Conservation (phyloP, 768 basidiomycete species). For the Pholiota microspora region DNA sequence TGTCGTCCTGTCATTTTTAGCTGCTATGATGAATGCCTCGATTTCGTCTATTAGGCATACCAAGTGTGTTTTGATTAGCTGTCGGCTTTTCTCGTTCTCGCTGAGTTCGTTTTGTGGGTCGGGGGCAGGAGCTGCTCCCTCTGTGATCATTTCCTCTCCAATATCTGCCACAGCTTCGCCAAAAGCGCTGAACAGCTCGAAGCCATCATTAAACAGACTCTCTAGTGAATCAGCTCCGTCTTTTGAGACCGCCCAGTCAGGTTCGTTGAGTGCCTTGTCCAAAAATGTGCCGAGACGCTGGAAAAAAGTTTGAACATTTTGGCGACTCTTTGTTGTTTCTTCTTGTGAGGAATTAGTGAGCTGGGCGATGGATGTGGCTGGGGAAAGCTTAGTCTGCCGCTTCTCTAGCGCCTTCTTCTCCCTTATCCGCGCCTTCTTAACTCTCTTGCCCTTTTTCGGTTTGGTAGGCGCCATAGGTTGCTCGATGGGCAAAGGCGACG, state of each 20-base stretch:
- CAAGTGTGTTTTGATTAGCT: conserved; percentile 16
- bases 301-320: conserved; percentile 17
- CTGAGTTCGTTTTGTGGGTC: background rate
- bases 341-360: background rate
- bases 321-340: background rate
- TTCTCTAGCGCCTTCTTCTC: conserved; percentile 10
- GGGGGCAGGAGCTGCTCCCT: background rate
- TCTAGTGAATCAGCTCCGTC: conserved; percentile 18
- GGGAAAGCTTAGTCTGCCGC: background rate
- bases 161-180: conserved; percentile 18
- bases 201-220: conserved; percentile 19
- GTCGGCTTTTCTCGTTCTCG: conserved; percentile 8
- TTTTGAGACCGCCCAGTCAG: conserved; percentile 21
- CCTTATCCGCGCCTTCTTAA: conserved; percentile 14
- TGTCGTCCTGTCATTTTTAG: conserved; percentile 23
- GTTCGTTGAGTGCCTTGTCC: conserved; percentile 21
- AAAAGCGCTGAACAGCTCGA: conserved; percentile 19
- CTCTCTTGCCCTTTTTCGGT: conserved; percentile 11
- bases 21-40: conserved; percentile 17
- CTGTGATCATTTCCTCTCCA: conserved; percentile 4
- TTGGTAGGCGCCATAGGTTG: background rate
- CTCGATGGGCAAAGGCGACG: background rate
- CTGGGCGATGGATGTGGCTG: background rate
- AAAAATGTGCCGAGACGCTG: conserved; percentile 20
- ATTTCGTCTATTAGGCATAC: conserved; percentile 15